These are phyloP conservation scores for Bonia amplexicaulis DNA, from an alignment of 176 grass and related monocot species.

Conservation along the genomic window DNA sequence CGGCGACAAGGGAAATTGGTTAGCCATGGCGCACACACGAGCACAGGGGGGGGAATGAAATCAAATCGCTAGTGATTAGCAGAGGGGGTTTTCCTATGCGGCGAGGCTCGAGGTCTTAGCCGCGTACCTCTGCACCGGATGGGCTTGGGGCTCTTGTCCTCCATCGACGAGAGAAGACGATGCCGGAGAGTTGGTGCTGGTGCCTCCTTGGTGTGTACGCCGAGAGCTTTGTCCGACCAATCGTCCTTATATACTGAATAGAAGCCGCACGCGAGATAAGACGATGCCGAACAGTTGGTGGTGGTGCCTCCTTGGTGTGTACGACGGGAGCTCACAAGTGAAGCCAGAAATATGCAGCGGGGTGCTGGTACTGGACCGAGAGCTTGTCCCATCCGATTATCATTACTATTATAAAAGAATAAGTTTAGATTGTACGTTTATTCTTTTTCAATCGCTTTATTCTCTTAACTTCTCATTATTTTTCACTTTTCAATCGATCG, in stretches of 20 bases:
- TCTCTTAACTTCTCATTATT: too few species aligned
- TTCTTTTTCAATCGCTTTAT: too few species aligned
- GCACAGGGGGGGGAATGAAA: neutral
- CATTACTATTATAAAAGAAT: too few species aligned
- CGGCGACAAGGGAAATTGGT: neutral
- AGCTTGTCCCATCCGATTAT: neutral
- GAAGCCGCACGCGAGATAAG: neutral
- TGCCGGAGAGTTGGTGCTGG: neutral
- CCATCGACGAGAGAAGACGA: conserved; percentile 33
- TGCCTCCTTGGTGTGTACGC: neutral
- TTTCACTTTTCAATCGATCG: too few species aligned
- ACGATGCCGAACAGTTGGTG: neutral
- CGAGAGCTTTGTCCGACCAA: neutral
- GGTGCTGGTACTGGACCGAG: neutral
- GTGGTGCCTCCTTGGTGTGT: neutral
- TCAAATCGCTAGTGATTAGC: neutral
- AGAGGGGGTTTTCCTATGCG: neutral
- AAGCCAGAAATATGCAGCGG: neutral
- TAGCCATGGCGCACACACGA: neutral
- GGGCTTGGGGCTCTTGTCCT: conserved; percentile 29
- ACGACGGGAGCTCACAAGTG: neutral
- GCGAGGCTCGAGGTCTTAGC: neutral
- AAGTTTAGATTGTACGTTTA: too few species aligned
- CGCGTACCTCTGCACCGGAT: conserved; percentile 62
- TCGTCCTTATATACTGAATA: too few species aligned